These are phyloP conservation scores for Sporothrix protearum DNA, from an alignment of 2,329 filamentous ascomycete species.

Conservation along the genomic window DNA sequence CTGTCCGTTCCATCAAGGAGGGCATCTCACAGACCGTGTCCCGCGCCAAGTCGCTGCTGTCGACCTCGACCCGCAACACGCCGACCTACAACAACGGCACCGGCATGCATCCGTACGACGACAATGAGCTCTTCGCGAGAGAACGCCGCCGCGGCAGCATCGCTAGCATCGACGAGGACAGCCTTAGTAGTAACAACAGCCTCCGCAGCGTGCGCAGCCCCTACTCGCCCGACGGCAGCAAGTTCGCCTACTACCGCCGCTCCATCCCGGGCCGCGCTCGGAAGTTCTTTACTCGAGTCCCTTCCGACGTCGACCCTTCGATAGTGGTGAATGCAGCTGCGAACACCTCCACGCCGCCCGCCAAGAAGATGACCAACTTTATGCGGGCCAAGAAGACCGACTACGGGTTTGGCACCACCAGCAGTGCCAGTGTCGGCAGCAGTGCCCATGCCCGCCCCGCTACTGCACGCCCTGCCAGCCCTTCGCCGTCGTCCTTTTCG, in stretches of 20 bases:
- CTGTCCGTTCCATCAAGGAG: too few species aligned
- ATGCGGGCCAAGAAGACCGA: constrained; percentile 22
- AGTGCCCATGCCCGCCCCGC: not conserved
- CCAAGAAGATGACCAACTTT: constrained; percentile 27
- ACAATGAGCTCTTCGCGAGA: not conserved
- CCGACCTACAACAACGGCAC: too few species aligned
- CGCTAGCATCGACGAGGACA: not conserved
- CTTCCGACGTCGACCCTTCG: not conserved
- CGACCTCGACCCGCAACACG: too few species aligned
- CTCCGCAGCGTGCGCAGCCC: constrained; percentile 22
- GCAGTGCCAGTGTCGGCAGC: not conserved
- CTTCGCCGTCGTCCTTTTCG: not conserved
- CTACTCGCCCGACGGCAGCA: not conserved
- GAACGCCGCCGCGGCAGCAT: not conserved
- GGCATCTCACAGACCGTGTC: too few species aligned
- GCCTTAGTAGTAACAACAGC: constrained; percentile 10
- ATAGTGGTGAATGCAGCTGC: not conserved
- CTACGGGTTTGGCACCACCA: not conserved
- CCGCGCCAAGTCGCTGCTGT: too few species aligned
- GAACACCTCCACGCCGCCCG: not conserved
- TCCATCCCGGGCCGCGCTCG: constrained; percentile 47
- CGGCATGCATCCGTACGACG: too few species aligned
- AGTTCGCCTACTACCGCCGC: constrained; percentile 30
- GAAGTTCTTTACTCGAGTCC: constrained; percentile 27
- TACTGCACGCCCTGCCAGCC: not conserved